Base-by-base conservation (phyloP, 306 rosid genomes). In the Bauhinia variegata region DNA sequence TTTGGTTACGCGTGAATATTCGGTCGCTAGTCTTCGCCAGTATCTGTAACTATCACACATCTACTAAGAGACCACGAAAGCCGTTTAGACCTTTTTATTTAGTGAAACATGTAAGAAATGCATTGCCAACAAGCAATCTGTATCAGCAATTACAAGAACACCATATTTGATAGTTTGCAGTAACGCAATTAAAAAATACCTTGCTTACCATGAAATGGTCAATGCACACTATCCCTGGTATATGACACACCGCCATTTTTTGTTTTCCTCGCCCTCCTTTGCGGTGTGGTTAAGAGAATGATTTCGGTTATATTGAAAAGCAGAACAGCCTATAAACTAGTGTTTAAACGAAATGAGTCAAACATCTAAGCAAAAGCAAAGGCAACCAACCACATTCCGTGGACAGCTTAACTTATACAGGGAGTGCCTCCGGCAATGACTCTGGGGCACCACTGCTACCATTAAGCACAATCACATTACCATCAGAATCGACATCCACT, bases 401-500 rank as follows among this genome's bases (percentile, higher is more conserved):
- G 43, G 36, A 51, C 37, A 39, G 4, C 34, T 70, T 75, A 39
- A 3, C 34, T 70, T 75, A 91, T 67, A 88, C 86, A 0, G 89
- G 51, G 64, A 88, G 56, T 11, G 88, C 75, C 63, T 87, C 92
- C 0, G 89, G 77, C 36, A 88, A 59, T 9, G 93, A 65, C 37
- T 80, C 89, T 0, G 85, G 78, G 31, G 95, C 73, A 48, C 96
- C 92, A 41, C 76, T 82, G 77, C 80, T 84, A 33, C 98, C 95
- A 5, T 89, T 89, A 55, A 92, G 95, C 33, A 92, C 98, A 7
- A 88, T 87, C 54, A 92, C 98, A 8, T 89, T 92, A 3, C 98
- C 98, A 10, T 92, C 95, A 42, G 98, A 77, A 55, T 92, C 98
- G 0, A 88, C 89, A 57, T 92, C 98, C 55, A 89, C 96, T n/a